These are phyloP conservation scores for Claviceps citrina DNA, from an alignment of 2,329 filamentous ascomycete genomes.

Conservation along the genomic window DNA sequence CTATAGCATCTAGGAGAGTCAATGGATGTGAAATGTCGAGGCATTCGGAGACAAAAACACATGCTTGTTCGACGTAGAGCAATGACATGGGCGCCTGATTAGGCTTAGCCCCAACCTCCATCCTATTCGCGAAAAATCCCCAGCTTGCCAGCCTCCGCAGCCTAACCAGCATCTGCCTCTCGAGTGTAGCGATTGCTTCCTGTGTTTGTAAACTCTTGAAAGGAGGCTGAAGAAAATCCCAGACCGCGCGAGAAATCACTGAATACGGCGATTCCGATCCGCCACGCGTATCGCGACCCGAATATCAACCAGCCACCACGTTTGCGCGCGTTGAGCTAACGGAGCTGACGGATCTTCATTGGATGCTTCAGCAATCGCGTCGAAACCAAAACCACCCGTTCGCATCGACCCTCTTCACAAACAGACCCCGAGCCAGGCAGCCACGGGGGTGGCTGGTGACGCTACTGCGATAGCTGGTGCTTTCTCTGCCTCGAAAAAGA, in stretches of 20 bases:
- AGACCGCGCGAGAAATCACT: neutral
- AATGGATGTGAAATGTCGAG: neutral
- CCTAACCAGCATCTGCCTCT: neutral
- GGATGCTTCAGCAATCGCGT: conserved; percentile 6
- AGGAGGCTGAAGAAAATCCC: neutral
- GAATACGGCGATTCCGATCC: neutral
- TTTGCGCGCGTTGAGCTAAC: neutral
- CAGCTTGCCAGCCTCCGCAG: conserved; percentile 6
- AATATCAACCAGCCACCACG: neutral
- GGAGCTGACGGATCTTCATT: neutral
- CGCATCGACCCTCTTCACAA: neutral
- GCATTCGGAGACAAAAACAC: neutral
- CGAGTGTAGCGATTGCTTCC: neutral
- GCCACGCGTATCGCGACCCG: neutral
- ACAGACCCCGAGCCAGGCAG: neutral
- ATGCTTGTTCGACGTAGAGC: too few species aligned
- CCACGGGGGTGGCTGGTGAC: neutral
- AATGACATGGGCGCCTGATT: conserved; percentile 13
- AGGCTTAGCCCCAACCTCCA: conserved; percentile 16
- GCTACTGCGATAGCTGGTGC: neutral
- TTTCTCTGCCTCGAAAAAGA: neutral
- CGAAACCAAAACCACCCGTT: neutral
- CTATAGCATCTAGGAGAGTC: too few species aligned
- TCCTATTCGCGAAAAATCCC: conserved; percentile 7
- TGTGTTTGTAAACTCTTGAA: neutral